Evolutionary conservation across 2,329 filamentous ascomycete genomes (phyloP), one percentile per base, ranked within the genome.

Genomic region (Stromatinia cepivora): DNA sequence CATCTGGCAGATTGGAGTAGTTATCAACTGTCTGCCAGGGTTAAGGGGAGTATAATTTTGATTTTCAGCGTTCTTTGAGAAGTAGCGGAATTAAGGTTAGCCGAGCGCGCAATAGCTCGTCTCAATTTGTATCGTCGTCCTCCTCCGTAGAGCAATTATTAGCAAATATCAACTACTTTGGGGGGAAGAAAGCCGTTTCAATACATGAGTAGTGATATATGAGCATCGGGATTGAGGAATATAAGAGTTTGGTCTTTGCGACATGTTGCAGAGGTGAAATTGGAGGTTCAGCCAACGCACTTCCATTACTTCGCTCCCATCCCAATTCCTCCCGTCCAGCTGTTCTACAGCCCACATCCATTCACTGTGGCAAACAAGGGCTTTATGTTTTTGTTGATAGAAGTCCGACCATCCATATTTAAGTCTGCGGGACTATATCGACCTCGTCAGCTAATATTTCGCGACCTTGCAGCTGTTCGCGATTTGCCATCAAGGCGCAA

Each of bases 121-220:
- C 69, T 66, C 69, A 71, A 70, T 58, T 64, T 72, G 69, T 72
- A 73, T 70, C 71, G 71, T 70, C 72, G 53, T 70, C 46, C 68
- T 70, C 72, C 70, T 74, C 70, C 72, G 74, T 77, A 76, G 61
- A 52, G 76, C 72, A 76, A 76, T 73, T 73, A 71, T 76, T 71
- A 74, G 73, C 72, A 72, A 73, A 74, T 54, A 63, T 45, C 69
- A 69, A 66, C 72, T 69, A 74, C 72, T 71, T 71, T 70, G 72
- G 72, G 66, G 36, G 71, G 69, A 64, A 61, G 54, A 71, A 70
- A 69, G 71, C 65, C 52, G 72, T 72, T 65, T 68, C 69, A 66
- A 70, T 48, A 59, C 56, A 63, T 74, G 72, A 75, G 71, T 45
- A 73, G 72, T 77, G 73, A 76, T 74, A 73, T 72, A 70, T 73